Percentiles rank a stretch among this genome's conserved stretches.
These are phyloP conservation scores for Lachnellula arida DNA, from an alignment of 2,329 filamentous ascomycete species.

Conservation along the genomic window DNA sequence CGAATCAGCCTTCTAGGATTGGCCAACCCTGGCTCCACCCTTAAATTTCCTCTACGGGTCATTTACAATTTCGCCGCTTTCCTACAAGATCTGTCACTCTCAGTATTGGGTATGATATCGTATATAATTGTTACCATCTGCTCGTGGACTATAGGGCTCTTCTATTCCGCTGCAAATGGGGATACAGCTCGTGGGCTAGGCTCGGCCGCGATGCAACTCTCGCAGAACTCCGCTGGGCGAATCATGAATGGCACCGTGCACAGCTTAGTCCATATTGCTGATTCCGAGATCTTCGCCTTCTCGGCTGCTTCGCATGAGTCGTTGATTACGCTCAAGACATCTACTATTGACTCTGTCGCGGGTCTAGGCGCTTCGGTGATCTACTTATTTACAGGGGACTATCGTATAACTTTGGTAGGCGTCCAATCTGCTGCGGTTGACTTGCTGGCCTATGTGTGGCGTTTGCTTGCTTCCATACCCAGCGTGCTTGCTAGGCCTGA, in stretches of 20 bases:
- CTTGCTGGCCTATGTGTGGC: slow-evolving; percentile 6
- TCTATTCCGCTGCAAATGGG: background rate
- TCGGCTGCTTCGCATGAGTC: slow-evolving; percentile 72
- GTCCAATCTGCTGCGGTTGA: slow-evolving; percentile 5
- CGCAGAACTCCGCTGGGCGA: slow-evolving; percentile 27
- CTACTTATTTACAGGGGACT: slow-evolving; percentile 44
- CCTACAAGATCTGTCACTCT: slow-evolving; percentile 69
- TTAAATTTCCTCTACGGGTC: slow-evolving; percentile 67
- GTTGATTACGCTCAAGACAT: slow-evolving; percentile 54
- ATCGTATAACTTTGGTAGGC: slow-evolving; percentile 26
- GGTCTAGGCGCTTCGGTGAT: slow-evolving; percentile 36
- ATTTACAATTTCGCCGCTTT: slow-evolving; percentile 72
- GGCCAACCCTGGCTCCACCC: slow-evolving; percentile 67
- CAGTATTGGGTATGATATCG: slow-evolving; percentile 53
- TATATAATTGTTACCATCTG: slow-evolving; percentile 28
- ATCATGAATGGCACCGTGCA: slow-evolving; percentile 48
- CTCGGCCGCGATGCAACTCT: slow-evolving; percentile 21
- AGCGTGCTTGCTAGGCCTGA: slow-evolving; percentile 41
- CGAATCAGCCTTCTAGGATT: slow-evolving; percentile 76
- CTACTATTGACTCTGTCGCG: slow-evolving; percentile 41
- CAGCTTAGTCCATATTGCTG: slow-evolving; percentile 39
- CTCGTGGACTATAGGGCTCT: background rate
- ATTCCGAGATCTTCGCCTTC: slow-evolving; percentile 68
- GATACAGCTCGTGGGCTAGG: slow-evolving; percentile 5
- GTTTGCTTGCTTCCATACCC: slow-evolving; percentile 32